A percentile compares a stretch with the other conserved stretches of the same genome.
phyloP scores from a whole-genome alignment of 2,329 filamentous ascomycete species.

The Phialocephala subalpina region DNA sequence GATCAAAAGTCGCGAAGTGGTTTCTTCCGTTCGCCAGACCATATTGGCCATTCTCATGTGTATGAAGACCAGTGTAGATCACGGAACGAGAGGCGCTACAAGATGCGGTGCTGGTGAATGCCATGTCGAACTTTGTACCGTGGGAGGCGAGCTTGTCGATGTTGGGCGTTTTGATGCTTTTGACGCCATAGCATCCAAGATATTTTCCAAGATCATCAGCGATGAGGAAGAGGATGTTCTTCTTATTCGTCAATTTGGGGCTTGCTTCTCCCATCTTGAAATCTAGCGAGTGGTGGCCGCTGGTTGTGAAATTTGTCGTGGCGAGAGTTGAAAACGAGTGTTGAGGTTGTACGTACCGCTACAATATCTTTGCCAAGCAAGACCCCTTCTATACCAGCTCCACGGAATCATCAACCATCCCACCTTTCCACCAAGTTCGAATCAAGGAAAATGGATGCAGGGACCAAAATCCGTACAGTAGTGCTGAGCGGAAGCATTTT shows the following conservation, averaged over 20 bases:
- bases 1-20: constrained; percentile 54
- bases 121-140: constrained; percentile 49
- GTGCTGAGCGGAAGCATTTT: too few relatives aligned
- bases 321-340: too few relatives aligned
- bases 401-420: too few relatives aligned
- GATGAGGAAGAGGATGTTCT: constrained; percentile 50
- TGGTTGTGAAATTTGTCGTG: too few relatives aligned
- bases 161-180: constrained; percentile 46
- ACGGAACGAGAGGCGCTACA: constrained; percentile 56
- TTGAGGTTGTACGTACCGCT: too few relatives aligned
- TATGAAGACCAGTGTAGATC: constrained; percentile 58
- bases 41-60: constrained; percentile 57
- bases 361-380: too few relatives aligned
- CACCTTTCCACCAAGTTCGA: too few relatives aligned
- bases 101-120: constrained; percentile 55
- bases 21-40: constrained; percentile 49
- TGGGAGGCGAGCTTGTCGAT: constrained; percentile 50
- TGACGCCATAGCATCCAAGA: constrained; percentile 48
- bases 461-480: too few relatives aligned
- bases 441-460: too few relatives aligned
- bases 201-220: constrained; percentile 53
- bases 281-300: too few relatives aligned
- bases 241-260: background rate
- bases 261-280: background rate
- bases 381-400: too few relatives aligned